These are phyloP conservation scores for Serpula lacrymans DNA, from an alignment of 768 basidiomycete genomes.

Conservation along the genomic window DNA sequence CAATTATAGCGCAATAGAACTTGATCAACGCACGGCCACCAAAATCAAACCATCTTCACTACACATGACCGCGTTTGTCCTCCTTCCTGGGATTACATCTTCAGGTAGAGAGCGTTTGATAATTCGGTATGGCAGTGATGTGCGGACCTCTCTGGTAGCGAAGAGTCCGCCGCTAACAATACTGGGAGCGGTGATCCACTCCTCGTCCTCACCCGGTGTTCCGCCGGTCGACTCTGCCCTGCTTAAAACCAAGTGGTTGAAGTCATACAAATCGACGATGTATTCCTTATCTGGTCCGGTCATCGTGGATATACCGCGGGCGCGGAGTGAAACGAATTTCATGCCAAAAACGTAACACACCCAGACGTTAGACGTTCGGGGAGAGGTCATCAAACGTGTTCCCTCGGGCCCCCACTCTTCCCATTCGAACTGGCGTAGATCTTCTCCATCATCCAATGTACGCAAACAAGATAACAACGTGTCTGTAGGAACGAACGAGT, in stretches of 20 bases:
- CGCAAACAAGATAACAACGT: constrained; percentile 30
- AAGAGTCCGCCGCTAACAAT: constrained; percentile 36
- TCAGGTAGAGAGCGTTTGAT: constrained; percentile 23
- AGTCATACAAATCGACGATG: constrained; percentile 43
- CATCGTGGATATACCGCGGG: too few relatives aligned
- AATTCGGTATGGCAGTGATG: constrained; percentile 45
- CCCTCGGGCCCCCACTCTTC: constrained; percentile 48
- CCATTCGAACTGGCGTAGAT: constrained; percentile 37
- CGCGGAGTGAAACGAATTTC: constrained; percentile 34
- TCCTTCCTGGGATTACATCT: constrained; percentile 7
- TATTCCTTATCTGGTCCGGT: constrained; percentile 10
- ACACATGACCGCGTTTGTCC: constrained; percentile 41
- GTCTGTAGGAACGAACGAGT: constrained; percentile 42
- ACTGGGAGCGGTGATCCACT: constrained; percentile 20
- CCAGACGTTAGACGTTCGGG: constrained; percentile 43
- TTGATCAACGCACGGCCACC: constrained; percentile 37
- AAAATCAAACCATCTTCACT: constrained; percentile 54
- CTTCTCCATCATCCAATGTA: constrained; percentile 11
- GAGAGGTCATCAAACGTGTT: constrained; percentile 39
- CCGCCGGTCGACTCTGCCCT: constrained; percentile 16
- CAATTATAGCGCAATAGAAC: not conserved
- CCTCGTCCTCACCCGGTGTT: constrained; percentile 7
- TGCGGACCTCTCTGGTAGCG: constrained; percentile 34
- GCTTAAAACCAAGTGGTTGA: constrained; percentile 41
- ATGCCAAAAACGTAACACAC: constrained; percentile 57